These are phyloP conservation scores for Nepenthes gracilis DNA, from an alignment of 148 eudicot genomes.

Conservation along the genomic window DNA sequence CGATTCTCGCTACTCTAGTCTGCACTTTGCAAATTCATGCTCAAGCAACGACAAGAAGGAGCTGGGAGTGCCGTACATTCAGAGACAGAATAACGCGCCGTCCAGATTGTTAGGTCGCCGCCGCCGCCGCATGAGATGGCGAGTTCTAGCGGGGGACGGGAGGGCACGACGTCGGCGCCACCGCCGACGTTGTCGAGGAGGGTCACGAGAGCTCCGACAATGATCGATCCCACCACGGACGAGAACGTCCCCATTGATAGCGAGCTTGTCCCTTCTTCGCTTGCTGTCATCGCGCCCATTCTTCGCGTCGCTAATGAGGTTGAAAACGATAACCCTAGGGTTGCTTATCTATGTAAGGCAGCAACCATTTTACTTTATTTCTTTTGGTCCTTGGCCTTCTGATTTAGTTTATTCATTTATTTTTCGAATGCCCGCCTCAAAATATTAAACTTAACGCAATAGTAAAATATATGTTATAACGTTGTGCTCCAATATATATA, in stretches of 20 bases:
- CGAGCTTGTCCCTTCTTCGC: constrained; percentile 85
- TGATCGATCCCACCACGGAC: constrained; percentile 33
- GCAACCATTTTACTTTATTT: not conserved
- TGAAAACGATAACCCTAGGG: constrained; percentile 61
- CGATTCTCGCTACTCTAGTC: not conserved
- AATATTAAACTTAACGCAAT: no score
- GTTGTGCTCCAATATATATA: no score
- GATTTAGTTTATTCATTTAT: not conserved
- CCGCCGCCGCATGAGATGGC: constrained; percentile 29
- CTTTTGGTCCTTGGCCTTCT: not conserved
- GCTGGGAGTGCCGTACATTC: not conserved
- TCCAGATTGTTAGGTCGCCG: not conserved
- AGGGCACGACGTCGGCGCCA: constrained; percentile 20
- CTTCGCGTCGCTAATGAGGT: constrained; percentile 92
- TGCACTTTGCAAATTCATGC: not conserved
- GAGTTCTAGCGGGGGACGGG: constrained; percentile 56
- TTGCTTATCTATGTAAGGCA: constrained; percentile 81
- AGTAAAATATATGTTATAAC: no score
- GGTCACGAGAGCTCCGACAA: constrained; percentile 31
- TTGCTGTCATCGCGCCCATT: constrained; percentile 66
- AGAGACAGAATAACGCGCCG: not conserved
- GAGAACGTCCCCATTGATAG: constrained; percentile 55
- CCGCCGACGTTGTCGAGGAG: constrained; percentile 32
- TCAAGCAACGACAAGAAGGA: not conserved
- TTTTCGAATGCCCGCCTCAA: not conserved